phyloP scores from a whole-genome alignment of 495 filamentous ascomycete genomes.

The Xylaria palmicola region DNA sequence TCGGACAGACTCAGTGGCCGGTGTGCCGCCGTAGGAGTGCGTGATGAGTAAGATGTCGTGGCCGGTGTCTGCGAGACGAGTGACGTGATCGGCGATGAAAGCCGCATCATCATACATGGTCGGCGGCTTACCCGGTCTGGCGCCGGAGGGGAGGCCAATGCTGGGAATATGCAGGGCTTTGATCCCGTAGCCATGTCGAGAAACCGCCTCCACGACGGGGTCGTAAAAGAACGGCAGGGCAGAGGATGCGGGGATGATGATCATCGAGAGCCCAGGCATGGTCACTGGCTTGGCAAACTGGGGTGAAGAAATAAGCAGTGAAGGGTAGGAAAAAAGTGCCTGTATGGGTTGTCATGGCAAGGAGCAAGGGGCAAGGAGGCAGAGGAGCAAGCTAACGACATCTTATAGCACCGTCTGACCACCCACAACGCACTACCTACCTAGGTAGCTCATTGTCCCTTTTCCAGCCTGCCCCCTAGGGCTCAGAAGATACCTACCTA shows the following conservation, averaged over 20 bases:
- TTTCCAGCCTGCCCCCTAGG: too few relatives aligned
- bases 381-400: too few relatives aligned
- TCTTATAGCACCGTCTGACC: too few relatives aligned
- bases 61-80: constrained; percentile 26
- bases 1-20: constrained; percentile 28
- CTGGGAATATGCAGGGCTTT: constrained; percentile 18
- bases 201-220: constrained; percentile 20
- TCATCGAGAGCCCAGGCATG: constrained; percentile 20
- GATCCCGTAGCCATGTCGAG: constrained; percentile 21
- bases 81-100: constrained; percentile 19
- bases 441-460: too few relatives aligned
- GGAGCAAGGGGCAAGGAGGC: too few relatives aligned
- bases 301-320: not conserved
- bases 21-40: constrained; percentile 35
- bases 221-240: constrained; percentile 25
- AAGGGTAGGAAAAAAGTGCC: too few relatives aligned
- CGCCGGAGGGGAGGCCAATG: constrained; percentile 14
- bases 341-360: too few relatives aligned
- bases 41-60: constrained; percentile 31
- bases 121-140: constrained; percentile 12
- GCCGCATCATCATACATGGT: constrained; percentile 21
- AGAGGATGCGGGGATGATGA: constrained; percentile 39
- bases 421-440: too few relatives aligned
- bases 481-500: too few relatives aligned
- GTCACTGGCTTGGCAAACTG: not conserved